These are phyloP conservation scores for Chenopodium suecicum DNA, from an alignment of 148 eudicot species.

Conservation along the genomic window DNA sequence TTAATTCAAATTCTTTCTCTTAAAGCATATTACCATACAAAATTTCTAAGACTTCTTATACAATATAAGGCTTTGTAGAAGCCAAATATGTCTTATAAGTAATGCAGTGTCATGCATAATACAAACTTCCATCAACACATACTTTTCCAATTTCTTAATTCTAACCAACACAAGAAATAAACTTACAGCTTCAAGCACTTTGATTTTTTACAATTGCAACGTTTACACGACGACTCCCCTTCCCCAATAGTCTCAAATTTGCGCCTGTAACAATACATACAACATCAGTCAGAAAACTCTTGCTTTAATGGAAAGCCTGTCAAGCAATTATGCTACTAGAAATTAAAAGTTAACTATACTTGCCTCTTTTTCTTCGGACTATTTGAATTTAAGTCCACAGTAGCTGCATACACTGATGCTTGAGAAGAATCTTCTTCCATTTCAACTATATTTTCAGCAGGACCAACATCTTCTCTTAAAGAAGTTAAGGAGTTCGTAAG, in stretches of 20 bases:
- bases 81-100: too few relatives aligned
- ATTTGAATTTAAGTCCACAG: conserved; percentile 52
- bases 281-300: conserved; percentile 10
- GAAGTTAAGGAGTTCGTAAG: conserved; percentile 28
- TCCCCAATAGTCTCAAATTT: conserved; percentile 64
- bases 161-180: neutral
- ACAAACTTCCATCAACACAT: neutral
- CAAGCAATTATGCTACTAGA: neutral
- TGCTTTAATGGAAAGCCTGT: conserved; percentile 1
- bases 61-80: neutral
- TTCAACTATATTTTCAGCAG: conserved; percentile 41
- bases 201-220: conserved; percentile 96
- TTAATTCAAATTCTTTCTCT: neutral
- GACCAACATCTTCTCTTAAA: conserved; percentile 34
- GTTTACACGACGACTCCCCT: conserved; percentile 70
- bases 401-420: conserved; percentile 41
- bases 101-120: neutral
- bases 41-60: neutral
- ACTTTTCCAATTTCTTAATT: neutral
- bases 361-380: conserved; percentile 91
- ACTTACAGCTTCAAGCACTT: conserved; percentile 99
- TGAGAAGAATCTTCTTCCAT: conserved; percentile 47
- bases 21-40: neutral
- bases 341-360: conserved; percentile 16
- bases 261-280: conserved; percentile 51